Percentiles rank a stretch among this genome's conserved stretches.
Conservation (phyloP, 176 grass and related monocot genomes). For the Paspalum vaginatum region DNA sequence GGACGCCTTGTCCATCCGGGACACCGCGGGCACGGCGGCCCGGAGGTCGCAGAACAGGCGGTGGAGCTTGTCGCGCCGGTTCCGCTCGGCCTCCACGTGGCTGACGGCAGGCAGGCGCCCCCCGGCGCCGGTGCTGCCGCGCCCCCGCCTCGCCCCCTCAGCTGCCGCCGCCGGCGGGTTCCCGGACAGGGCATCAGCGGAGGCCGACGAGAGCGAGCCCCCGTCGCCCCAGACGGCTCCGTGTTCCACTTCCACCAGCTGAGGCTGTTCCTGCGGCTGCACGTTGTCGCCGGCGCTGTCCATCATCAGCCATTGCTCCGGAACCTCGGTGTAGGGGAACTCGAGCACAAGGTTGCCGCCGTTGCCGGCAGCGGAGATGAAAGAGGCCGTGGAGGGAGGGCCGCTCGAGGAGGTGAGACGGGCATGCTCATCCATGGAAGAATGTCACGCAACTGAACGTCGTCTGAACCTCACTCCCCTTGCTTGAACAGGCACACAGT, state of each 20-base stretch:
- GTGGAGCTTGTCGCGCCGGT: slow-evolving; percentile 64
- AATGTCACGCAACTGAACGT: neutral
- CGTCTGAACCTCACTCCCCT: too few species aligned
- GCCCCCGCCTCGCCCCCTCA: neutral
- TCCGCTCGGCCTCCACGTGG: slow-evolving; percentile 66
- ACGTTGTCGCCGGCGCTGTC: neutral
- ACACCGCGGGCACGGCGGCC: slow-evolving; percentile 59
- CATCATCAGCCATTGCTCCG: slow-evolving; percentile 8
- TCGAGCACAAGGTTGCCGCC: neutral
- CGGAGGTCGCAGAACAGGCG: slow-evolving; percentile 65
- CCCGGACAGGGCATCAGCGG: slow-evolving; percentile 4
- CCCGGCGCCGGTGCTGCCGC: neutral
- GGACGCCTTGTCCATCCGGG: slow-evolving; percentile 74
- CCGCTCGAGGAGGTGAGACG: neutral
- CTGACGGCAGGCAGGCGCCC: neutral
- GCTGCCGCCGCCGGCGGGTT: neutral
- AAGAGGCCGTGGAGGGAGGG: slow-evolving; percentile 15
- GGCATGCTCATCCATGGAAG: neutral
- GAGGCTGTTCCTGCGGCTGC: neutral
- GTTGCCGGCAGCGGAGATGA: neutral
- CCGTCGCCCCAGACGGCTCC: neutral
- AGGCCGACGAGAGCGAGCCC: neutral
- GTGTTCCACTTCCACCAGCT: neutral
- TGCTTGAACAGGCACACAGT: too few species aligned
- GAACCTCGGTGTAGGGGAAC: slow-evolving; percentile 15